A percentile compares a stretch with the other conserved stretches of the same genome.
These are phyloP conservation scores for Immersiporthe knoxdaviesiana DNA, from an alignment of 2,329 filamentous ascomycete genomes.

Conservation along the genomic window DNA sequence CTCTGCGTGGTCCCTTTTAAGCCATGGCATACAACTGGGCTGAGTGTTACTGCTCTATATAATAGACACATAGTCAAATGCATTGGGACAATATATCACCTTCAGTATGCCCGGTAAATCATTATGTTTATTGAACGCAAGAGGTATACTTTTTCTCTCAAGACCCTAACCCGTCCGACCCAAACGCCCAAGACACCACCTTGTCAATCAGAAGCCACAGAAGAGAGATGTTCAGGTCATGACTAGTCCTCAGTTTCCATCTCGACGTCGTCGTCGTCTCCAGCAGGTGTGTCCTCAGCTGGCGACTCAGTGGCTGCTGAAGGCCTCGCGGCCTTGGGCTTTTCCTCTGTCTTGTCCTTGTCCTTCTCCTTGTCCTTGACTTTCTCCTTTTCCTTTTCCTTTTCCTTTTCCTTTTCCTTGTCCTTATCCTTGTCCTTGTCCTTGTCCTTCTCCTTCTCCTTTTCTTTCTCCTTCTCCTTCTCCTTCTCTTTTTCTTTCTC, in stretches of 20 bases:
- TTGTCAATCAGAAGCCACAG: neutral
- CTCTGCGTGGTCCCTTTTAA: too few relatives aligned
- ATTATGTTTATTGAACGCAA: slow-evolving; percentile 5
- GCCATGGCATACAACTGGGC: neutral
- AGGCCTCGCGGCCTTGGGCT: slow-evolving; percentile 5
- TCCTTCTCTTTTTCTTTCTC: too few relatives aligned
- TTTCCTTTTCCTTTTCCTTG: neutral
- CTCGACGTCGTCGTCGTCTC: slow-evolving; percentile 55
- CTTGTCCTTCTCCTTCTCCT: slow-evolving; percentile 44
- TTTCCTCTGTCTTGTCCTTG: slow-evolving; percentile 28
- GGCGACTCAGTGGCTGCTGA: slow-evolving; percentile 24
- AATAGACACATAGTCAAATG: neutral
- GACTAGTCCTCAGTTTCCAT: slow-evolving; percentile 49
- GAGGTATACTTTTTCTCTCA: neutral
- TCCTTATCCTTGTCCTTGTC: slow-evolving; percentile 44
- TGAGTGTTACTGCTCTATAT: neutral
- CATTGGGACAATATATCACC: neutral
- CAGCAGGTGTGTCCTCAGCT: slow-evolving; percentile 37
- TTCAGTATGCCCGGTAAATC: neutral
- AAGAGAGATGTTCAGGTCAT: neutral
- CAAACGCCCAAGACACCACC: slow-evolving; percentile 9
- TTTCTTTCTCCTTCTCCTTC: slow-evolving; percentile 19
- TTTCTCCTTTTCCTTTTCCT: slow-evolving; percentile 51
- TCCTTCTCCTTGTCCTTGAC: slow-evolving; percentile 34
- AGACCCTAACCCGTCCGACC: neutral